Conservation (phyloP, 495 filamentous ascomycete species). For the Glonium stellatum region DNA sequence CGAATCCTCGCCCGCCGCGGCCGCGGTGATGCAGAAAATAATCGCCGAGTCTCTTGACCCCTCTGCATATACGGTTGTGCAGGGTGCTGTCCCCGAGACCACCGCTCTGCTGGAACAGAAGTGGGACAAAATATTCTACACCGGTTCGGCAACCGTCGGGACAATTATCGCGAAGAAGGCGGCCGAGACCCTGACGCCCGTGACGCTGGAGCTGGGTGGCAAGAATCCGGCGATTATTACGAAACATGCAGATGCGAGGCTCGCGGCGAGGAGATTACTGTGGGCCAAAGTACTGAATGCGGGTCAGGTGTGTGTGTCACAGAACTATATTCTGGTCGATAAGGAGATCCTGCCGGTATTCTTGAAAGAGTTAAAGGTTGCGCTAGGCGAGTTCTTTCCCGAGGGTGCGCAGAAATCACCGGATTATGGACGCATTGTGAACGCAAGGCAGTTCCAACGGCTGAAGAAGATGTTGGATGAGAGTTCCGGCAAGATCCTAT, state of each 20-base stretch:
- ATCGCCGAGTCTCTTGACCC: slow-evolving; percentile 67
- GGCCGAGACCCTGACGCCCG: slow-evolving; percentile 83
- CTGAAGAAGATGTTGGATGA: slow-evolving; percentile 82
- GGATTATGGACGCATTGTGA: slow-evolving; percentile 75
- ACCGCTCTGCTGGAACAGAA: slow-evolving; percentile 75
- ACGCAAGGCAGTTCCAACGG: slow-evolving; percentile 67
- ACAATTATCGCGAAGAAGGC: slow-evolving; percentile 87
- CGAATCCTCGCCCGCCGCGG: slow-evolving; percentile 67
- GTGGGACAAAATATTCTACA: slow-evolving; percentile 99
- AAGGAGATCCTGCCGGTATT: slow-evolving; percentile 63
- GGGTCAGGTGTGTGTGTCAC: slow-evolving; percentile 81
- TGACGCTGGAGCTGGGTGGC: slow-evolving; percentile 83
- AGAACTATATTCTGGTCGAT: slow-evolving; percentile 85
- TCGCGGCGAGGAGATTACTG: slow-evolving; percentile 77
- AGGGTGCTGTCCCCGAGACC: slow-evolving; percentile 73
- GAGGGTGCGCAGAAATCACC: slow-evolving; percentile 65
- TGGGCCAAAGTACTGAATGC: slow-evolving; percentile 84
- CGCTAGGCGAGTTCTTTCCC: slow-evolving; percentile 75
- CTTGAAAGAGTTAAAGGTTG: slow-evolving; percentile 63
- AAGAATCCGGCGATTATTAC: slow-evolving; percentile 85
- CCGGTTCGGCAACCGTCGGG: slow-evolving; percentile 68
- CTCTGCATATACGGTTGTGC: slow-evolving; percentile 67
- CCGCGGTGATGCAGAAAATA: slow-evolving; percentile 72
- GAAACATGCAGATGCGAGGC: slow-evolving; percentile 65
- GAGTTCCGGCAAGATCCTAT: slow-evolving; percentile 72